phyloP scores from a whole-genome alignment of 2,329 filamentous ascomycete species.

The Ceratocystis cacaofunesta region DNA sequence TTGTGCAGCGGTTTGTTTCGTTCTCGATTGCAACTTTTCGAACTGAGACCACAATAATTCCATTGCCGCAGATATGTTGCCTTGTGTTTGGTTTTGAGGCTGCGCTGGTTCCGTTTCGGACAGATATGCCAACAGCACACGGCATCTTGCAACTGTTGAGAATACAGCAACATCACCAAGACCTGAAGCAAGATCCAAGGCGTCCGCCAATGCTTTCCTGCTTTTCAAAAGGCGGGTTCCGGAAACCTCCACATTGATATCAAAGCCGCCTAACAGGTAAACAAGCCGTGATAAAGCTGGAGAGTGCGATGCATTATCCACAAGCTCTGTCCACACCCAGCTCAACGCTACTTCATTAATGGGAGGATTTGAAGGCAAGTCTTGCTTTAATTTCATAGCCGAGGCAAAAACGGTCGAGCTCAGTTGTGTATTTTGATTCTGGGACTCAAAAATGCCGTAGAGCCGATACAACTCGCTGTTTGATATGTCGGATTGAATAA shows the following conservation, averaged over 20 bases:
- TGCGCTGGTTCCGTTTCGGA: conserved; percentile 29
- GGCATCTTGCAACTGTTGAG: conserved; percentile 42
- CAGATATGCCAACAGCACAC: conserved; percentile 54
- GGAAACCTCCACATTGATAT: conserved; percentile 18
- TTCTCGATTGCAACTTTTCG: conserved; percentile 28
- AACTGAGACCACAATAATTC: conserved; percentile 29
- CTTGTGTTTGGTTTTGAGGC: conserved; percentile 33
- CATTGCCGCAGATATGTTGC: conserved; percentile 40
- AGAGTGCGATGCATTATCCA: conserved; percentile 15
- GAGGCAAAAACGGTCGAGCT: conserved; percentile 57
- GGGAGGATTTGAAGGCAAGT: neutral
- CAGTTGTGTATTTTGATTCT: conserved; percentile 39
- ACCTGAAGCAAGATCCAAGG: conserved; percentile 41
- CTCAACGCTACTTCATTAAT: conserved; percentile 22
- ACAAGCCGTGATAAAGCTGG: conserved; percentile 29
- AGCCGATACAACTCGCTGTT: conserved; percentile 60
- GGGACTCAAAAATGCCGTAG: conserved; percentile 58
- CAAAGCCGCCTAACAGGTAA: conserved; percentile 24
- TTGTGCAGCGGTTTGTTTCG: conserved; percentile 27
- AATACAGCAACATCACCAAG: conserved; percentile 34
- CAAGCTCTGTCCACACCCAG: conserved; percentile 55
- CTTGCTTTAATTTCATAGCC: neutral
- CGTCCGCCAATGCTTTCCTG: conserved; percentile 37
- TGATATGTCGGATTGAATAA: conserved; percentile 53
- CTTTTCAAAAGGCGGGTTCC: conserved; percentile 36